Conservation (phyloP, 139 green algal species). For the Auxenochlorella pyrenoidosa region DNA sequence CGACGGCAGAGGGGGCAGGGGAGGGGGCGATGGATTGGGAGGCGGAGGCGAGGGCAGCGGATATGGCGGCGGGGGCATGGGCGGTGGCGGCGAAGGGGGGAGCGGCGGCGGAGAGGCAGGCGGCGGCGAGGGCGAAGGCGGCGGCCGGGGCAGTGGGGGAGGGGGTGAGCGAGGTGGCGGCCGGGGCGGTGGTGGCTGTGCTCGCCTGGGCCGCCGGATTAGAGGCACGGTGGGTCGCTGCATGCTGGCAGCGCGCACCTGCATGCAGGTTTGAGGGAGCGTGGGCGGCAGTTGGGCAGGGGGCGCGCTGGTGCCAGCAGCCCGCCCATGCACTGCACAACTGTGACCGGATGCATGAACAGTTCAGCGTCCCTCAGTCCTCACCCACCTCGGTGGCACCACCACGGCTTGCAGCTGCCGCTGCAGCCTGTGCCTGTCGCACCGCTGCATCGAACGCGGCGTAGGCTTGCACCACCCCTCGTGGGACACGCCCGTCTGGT, state of each 20-base stretch:
- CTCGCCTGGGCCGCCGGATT: neutral
- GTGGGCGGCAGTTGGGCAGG: too few species aligned
- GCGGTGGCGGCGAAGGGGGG: neutral
- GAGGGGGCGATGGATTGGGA: neutral
- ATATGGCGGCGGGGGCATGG: too few species aligned
- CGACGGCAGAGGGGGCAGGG: neutral
- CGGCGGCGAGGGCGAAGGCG: neutral
- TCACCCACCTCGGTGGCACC: neutral
- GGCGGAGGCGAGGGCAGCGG: neutral
- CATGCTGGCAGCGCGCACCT: neutral
- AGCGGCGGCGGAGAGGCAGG: neutral
- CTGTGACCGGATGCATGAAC: neutral
- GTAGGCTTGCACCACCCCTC: neutral
- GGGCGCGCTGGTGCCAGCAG: too few species aligned
- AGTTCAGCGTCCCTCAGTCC: neutral
- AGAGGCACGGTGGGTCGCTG: neutral
- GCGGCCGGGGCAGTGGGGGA: neutral
- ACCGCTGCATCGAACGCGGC: neutral
- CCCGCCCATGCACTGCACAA: too few species aligned
- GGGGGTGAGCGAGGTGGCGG: neutral
- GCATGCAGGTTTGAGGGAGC: neutral
- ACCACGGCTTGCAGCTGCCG: neutral
- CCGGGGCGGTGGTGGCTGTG: neutral
- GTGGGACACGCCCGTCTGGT: neutral
- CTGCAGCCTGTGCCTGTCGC: neutral